phyloP scores from a whole-genome alignment of 805 yeast genomes.

The Yamadazyma sp. region DNA sequence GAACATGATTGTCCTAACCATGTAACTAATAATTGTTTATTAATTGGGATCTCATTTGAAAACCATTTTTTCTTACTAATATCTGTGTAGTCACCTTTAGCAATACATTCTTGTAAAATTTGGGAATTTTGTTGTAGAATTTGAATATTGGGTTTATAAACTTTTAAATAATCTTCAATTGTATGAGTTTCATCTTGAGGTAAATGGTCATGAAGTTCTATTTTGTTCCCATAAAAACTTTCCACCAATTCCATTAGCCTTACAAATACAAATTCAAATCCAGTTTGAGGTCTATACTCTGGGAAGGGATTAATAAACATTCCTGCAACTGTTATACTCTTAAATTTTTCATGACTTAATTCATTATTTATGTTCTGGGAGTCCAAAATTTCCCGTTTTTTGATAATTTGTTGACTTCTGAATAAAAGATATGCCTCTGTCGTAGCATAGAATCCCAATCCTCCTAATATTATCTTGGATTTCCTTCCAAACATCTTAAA shows the following conservation, averaged over 20 bases:
- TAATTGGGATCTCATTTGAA: constrained; percentile 25
- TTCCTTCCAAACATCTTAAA: not conserved
- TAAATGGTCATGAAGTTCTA: constrained; percentile 34
- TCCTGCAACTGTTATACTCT: constrained; percentile 55
- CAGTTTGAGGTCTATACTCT: constrained; percentile 86
- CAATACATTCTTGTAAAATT: constrained; percentile 26
- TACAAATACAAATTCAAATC: constrained; percentile 78
- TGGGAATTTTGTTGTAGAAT: constrained; percentile 34
- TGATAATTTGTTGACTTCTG: constrained; percentile 52
- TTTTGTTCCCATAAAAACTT: constrained; percentile 37
- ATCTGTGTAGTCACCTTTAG: constrained; percentile 2
- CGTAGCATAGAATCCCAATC: constrained; percentile 55
- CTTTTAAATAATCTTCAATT: constrained; percentile 57
- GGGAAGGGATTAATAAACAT: constrained; percentile 86
- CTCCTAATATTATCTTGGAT: constrained; percentile 38
- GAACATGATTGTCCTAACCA: constrained; percentile 96
- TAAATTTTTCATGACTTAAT: constrained; percentile 23
- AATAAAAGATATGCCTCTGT: constrained; percentile 62
- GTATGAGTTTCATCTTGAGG: constrained; percentile 36
- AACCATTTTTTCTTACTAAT: constrained; percentile 2
- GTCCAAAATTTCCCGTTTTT: constrained; percentile 31
- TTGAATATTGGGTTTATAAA: constrained; percentile 54
- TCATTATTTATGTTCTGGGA: constrained; percentile 5
- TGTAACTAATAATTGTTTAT: constrained; percentile 60
- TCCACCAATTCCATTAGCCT: constrained; percentile 71